Conservation (phyloP, 2,329 filamentous ascomycete species). For the Hymenoscyphus fraxineus region DNA sequence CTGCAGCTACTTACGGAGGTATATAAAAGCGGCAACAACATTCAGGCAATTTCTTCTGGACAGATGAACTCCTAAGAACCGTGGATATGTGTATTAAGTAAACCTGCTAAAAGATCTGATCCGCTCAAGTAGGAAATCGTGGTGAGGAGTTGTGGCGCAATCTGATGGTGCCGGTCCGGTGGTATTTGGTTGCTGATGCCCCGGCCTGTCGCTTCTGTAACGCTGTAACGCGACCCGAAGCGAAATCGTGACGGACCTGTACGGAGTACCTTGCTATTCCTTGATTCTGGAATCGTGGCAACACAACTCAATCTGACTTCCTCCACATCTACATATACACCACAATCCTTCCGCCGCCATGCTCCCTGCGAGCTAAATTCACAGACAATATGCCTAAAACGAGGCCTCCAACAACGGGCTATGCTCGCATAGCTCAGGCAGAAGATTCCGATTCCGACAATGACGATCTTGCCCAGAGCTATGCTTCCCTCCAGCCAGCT, state of each 20-base stretch:
- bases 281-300: slow-evolving; percentile 4
- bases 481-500: slow-evolving; percentile 51
- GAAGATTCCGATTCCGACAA: slow-evolving; percentile 71
- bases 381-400: slow-evolving; percentile 14
- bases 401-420: slow-evolving; percentile 69
- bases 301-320: not conserved
- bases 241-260: too few species aligned
- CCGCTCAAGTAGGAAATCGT: too few species aligned
- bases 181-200: too few species aligned
- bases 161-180: too few species aligned
- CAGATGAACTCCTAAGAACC: too few species aligned
- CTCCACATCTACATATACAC: not conserved
- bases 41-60: too few species aligned
- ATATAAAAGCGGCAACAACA: too few species aligned
- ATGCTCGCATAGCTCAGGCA: slow-evolving; percentile 79
- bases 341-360: not conserved
- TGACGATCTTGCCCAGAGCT: slow-evolving; percentile 53
- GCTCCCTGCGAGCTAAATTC: slow-evolving; percentile 2
- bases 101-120: too few species aligned
- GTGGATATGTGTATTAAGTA: too few species aligned
- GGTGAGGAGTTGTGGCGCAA: too few species aligned
- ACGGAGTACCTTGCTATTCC: slow-evolving; percentile 1
- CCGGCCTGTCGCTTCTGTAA: not conserved
- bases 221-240: not conserved
- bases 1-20: too few species aligned